Evolutionary conservation across 1,284 basidiomycete genomes (phyloP).

Genomic region (Amylostereum areolatum): DNA sequence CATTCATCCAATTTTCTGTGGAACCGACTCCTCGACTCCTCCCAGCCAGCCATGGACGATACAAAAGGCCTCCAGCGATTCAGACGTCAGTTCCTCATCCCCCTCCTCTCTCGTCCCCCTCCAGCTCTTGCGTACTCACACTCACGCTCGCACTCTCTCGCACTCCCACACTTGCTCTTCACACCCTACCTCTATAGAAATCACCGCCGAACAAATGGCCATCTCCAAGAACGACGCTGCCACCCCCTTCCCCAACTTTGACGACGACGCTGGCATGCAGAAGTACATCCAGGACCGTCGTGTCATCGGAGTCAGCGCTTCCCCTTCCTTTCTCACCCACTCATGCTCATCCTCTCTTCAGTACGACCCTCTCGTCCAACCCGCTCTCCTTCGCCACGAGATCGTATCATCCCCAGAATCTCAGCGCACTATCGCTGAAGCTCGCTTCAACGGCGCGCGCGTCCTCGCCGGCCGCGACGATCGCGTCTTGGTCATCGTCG

Average conservation of each 20-base stretch:
- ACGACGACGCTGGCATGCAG: constrained; percentile 55
- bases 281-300: constrained; percentile 72
- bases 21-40: too few species aligned
- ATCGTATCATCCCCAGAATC: constrained; percentile 56
- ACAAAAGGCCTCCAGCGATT: too few species aligned
- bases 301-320: constrained; percentile 48
- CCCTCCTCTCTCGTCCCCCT: constrained; percentile 3
- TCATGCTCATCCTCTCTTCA: constrained; percentile 23
- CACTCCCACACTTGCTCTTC: background rate
- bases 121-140: background rate
- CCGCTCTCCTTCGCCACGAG: constrained; percentile 83
- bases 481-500: constrained; percentile 85
- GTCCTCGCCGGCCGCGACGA: constrained; percentile 83
- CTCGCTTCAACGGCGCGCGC: constrained; percentile 73
- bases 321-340: constrained; percentile 1
- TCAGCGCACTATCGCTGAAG: constrained; percentile 67
- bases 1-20: too few species aligned
- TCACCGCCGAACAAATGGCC: constrained; percentile 33
- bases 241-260: constrained; percentile 56
- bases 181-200: constrained; percentile 14
- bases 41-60: too few species aligned
- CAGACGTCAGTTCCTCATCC: constrained; percentile 1
- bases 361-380: constrained; percentile 93
- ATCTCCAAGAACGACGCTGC: constrained; percentile 22
- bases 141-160: background rate